Conservation (phyloP, 805 yeast species). For the Sugiyamaella americana region DNA sequence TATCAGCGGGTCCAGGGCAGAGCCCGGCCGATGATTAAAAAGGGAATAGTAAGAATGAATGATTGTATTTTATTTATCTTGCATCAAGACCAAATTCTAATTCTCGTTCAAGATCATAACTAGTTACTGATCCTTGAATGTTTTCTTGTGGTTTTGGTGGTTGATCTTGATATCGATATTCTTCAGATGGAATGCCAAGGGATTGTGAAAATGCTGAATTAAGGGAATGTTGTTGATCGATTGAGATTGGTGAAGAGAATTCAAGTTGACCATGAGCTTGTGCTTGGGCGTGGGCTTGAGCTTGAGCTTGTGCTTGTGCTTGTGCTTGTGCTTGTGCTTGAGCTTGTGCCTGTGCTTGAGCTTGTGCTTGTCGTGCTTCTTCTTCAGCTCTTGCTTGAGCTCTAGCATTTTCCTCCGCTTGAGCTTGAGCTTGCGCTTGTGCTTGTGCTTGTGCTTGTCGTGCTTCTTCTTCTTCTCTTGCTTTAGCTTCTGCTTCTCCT, state of each 20-base stretch:
- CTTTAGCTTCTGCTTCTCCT: not conserved
- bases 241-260: constrained; percentile 24
- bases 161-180: constrained; percentile 38
- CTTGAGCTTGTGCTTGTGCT: constrained; percentile 15
- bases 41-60: too few relatives aligned
- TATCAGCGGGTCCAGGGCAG: too few relatives aligned
- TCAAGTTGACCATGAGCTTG: constrained; percentile 11
- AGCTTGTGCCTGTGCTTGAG: constrained; percentile 17
- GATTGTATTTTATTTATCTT: constrained; percentile 2
- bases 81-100: constrained; percentile 65
- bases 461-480: too few relatives aligned
- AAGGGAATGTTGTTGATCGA: constrained; percentile 24
- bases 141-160: constrained; percentile 63
- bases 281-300: constrained; percentile 13
- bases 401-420: constrained; percentile 13
- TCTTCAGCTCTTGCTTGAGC: constrained; percentile 14
- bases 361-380: constrained; percentile 16
- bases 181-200: constrained; percentile 46
- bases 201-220: not conserved
- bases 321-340: constrained; percentile 15
- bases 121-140: constrained; percentile 23
- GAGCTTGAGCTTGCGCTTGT: constrained; percentile 15
- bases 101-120: constrained; percentile 53
- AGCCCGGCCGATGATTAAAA: too few relatives aligned
- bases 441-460: constrained; percentile 11